phyloP scores from a whole-genome alignment of 2,329 filamentous ascomycete species.

The Ophiostoma quercus region DNA sequence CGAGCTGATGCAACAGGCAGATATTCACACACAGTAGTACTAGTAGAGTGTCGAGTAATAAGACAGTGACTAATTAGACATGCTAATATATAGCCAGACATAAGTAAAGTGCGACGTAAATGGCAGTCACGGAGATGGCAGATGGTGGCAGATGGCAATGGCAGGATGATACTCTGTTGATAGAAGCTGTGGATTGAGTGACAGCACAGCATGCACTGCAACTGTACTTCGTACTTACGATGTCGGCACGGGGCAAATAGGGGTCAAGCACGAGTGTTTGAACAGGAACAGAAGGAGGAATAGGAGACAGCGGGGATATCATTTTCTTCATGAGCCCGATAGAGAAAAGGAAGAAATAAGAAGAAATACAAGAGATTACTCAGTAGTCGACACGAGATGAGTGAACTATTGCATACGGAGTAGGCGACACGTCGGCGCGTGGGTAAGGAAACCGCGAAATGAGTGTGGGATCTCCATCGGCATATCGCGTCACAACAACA shows the following conservation, averaged over 20 bases:
- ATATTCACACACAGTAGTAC: too few relatives aligned
- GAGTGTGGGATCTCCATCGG: not conserved
- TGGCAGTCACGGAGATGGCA: not conserved
- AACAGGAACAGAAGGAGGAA: not conserved
- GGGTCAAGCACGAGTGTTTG: not conserved
- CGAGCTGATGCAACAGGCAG: not conserved
- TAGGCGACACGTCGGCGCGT: not conserved
- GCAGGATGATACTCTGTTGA: not conserved
- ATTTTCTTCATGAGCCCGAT: too few relatives aligned
- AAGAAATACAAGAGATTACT: not conserved
- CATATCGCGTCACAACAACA: not conserved
- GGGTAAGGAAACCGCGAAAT: not conserved
- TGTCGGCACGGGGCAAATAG: not conserved
- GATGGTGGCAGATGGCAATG: not conserved
- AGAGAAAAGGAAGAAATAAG: too few relatives aligned
- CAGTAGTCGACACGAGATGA: not conserved
- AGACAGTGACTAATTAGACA: slow-evolving; percentile 1
- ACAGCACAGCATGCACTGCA: slow-evolving; percentile 2
- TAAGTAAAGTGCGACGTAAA: not conserved
- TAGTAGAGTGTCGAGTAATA: not conserved
- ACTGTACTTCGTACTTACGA: not conserved
- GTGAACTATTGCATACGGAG: not conserved
- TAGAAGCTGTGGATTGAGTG: slow-evolving; percentile 1
- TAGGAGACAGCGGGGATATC: not conserved
- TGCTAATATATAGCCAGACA: not conserved